Evolutionary conservation across 2,329 filamentous ascomycete genomes (phyloP), one percentile per base, ranked within the genome.

Genomic region (Penicillium sp.): DNA sequence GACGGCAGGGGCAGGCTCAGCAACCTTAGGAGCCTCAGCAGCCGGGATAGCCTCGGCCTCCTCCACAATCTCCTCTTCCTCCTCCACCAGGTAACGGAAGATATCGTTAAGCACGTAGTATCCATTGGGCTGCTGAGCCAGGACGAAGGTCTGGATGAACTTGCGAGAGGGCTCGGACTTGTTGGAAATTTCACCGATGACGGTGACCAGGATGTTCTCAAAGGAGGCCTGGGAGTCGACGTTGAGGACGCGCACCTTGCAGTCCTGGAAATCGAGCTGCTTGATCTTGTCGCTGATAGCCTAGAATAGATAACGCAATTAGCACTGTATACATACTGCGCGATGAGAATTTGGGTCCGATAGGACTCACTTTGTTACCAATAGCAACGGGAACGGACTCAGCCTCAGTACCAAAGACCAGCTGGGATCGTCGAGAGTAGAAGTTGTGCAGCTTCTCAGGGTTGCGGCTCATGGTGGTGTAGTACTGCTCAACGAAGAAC

Each of bases 401-500:
- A 55, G 92, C 91, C 78, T 99, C 94, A 42, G 86, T 84, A 47
- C 94, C 94, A 63, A 89, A 94, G 56, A 97, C 91, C 67, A 96
- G 93, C 76, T 97, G 92, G 50, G 94, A 97, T 61, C 87, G 88
- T 78, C 96, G 96, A 78, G 90, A 89, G 78, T 97, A 97, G 82
- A 97, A 99, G 47, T 97, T 86, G 75, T 86, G 93, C 66, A 99
- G 89, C 77, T 94, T 95, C 71, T 96, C 91, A 18, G 94, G 92
- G 61, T 81, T 89, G 77, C 93, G 92, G 85, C 92, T 97, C 69
- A 99, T 79, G 56, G 91, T 99, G 64, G 90, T 97, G 79, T 99
- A 99, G 82, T 97, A 99, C 76, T 96, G 91, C 83, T 97, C 92
- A 52, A 99, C 94, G 65, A 99, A 99, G 79, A 93, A 97, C 94